Evolutionary conservation across 441 rosid species (phyloP).

Genomic region (Pelargonium exstipulatum): DNA sequence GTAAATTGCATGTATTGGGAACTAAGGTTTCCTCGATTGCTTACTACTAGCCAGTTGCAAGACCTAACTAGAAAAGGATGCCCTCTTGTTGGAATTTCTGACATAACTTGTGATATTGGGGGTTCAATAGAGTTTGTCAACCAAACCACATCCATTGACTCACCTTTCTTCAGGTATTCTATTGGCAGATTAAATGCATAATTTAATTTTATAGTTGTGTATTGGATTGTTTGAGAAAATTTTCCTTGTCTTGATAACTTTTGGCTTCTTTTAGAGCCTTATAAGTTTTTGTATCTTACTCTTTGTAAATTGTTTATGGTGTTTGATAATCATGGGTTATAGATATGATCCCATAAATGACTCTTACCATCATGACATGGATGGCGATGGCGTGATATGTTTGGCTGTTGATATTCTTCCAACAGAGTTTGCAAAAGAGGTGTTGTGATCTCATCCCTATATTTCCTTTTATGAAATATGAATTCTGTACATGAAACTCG

Average conservation of each 20-base stretch:
- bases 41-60: constrained; percentile 63
- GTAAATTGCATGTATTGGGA: constrained; percentile 99
- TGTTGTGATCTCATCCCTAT: constrained; percentile 22
- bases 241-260: no score
- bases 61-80: constrained; percentile 51
- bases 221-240: no score
- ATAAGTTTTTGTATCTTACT: no score
- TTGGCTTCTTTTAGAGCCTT: no score
- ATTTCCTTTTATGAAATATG: constrained; percentile 8
- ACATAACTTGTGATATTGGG: constrained; percentile 87
- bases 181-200: constrained; percentile 5
- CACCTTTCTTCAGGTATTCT: constrained; percentile 75
- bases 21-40: constrained; percentile 69
- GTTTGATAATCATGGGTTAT: constrained; percentile 17
- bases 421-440: constrained; percentile 96
- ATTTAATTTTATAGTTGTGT: background rate
- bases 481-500: background rate
- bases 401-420: constrained; percentile 89
- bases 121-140: constrained; percentile 85
- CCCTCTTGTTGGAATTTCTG: constrained; percentile 80
- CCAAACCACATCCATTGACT: constrained; percentile 62
- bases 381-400: constrained; percentile 71
- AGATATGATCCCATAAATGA: constrained; percentile 59
- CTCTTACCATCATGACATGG: constrained; percentile 71
- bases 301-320: background rate